Conservation (phyloP, 306 rosid genomes). For the Heteromeles arbutifolia region DNA sequence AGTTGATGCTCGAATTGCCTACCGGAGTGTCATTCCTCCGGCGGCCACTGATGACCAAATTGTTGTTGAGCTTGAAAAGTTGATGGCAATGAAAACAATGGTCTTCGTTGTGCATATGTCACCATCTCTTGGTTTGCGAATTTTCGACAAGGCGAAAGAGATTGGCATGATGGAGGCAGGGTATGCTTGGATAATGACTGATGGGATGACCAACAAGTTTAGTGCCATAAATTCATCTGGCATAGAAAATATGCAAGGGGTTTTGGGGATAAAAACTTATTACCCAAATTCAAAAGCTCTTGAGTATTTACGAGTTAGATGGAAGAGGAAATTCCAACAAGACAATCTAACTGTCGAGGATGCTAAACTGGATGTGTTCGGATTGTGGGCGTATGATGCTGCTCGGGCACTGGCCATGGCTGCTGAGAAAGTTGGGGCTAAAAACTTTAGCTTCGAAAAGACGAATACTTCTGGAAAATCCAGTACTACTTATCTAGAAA, state of each 20-base stretch:
- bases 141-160: constrained; percentile 30
- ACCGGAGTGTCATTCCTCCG: constrained; percentile 8
- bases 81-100: constrained; percentile 13
- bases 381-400: constrained; percentile 52
- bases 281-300: constrained; percentile 24
- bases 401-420: constrained; percentile 44
- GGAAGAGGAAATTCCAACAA: constrained; percentile 29
- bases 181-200: constrained; percentile 49
- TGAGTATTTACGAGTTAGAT: constrained; percentile 24
- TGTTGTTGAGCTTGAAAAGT: constrained; percentile 9
- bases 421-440: constrained; percentile 18
- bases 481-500: not conserved
- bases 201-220: constrained; percentile 23
- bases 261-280: constrained; percentile 41
- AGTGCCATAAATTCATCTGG: constrained; percentile 7
- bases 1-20: not conserved
- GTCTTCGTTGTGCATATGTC: constrained; percentile 35
- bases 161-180: constrained; percentile 47
- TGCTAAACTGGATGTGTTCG: not conserved
- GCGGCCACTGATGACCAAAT: constrained; percentile 18
- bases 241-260: constrained; percentile 48
- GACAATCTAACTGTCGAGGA: constrained; percentile 26
- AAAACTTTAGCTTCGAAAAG: not conserved
- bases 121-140: constrained; percentile 15
- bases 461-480: not conserved